A percentile compares a stretch with the other conserved stretches of the same genome.
Conservation (phyloP, 208 protist species). For the Tetramitus jugosus region DNA sequence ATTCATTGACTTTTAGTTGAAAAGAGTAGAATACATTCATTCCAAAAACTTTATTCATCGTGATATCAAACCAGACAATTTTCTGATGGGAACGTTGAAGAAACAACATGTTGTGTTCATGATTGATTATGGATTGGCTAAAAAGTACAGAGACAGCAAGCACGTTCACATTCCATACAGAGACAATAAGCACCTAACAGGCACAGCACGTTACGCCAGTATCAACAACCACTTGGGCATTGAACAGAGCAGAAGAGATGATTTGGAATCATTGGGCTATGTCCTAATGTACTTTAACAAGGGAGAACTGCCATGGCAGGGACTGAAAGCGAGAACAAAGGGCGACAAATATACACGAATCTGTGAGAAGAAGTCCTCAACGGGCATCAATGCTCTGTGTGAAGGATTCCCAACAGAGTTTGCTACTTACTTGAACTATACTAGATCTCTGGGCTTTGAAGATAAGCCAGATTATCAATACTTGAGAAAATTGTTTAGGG, state of each 20-base stretch:
- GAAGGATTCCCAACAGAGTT: constrained; percentile 82
- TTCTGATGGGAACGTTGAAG: constrained; percentile 68
- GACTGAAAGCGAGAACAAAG: constrained; percentile 30
- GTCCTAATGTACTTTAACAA: constrained; percentile 75
- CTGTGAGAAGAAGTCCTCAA: constrained; percentile 18
- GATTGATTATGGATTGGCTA: constrained; percentile 98
- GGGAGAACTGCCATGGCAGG: constrained; percentile 37
- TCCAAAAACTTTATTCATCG: constrained; percentile 78
- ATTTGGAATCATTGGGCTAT: constrained; percentile 82
- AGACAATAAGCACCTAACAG: constrained; percentile 97
- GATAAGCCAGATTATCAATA: constrained; percentile 98
- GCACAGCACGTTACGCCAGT: constrained; percentile 97
- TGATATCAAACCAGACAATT: constrained; percentile 89
- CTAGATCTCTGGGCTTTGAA: constrained; percentile 89
- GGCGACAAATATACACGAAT: constrained; percentile 25
- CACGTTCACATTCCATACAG: constrained; percentile 98
- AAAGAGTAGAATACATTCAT: constrained; percentile 76
- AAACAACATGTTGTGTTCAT: constrained; percentile 72
- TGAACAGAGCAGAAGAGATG: constrained; percentile 83
- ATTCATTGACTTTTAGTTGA: constrained; percentile 5
- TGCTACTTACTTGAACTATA: constrained; percentile 93
- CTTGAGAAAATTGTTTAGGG: constrained; percentile 91
- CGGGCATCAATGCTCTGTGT: constrained; percentile 14
- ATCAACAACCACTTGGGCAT: constrained; percentile 99
- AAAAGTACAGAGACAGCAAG: constrained; percentile 96